A percentile compares a stretch with the other conserved stretches of the same genome.
Conservation (phyloP, 2,329 filamentous ascomycete genomes). For the Colletotrichum euphorbiae region DNA sequence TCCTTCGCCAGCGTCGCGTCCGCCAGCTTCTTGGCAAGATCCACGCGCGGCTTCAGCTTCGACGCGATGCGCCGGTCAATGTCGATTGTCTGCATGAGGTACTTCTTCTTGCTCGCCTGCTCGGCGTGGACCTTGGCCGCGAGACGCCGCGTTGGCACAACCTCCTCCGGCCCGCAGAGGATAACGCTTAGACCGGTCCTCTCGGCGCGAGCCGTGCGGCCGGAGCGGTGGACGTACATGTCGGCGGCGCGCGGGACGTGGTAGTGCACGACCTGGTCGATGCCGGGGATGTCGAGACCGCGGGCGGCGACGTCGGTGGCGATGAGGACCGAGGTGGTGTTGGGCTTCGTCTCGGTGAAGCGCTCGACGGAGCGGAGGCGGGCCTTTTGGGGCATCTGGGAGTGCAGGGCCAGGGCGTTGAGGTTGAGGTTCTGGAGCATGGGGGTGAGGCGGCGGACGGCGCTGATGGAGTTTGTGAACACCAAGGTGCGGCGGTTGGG, state of each 20-base stretch:
- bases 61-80: conserved; percentile 83
- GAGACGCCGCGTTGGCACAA: conserved; percentile 83
- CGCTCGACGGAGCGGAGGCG: conserved; percentile 92
- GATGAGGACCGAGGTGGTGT: conserved; percentile 75
- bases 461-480: conserved; percentile 96
- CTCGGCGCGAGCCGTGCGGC: conserved; percentile 88
- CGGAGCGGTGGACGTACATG: conserved; percentile 94
- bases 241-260: conserved; percentile 93
- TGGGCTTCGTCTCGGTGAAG: conserved; percentile 74
- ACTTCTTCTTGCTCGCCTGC: conserved; percentile 60
- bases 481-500: conserved; percentile 84
- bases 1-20: conserved; percentile 88
- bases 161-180: conserved; percentile 92
- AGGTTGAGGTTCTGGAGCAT: conserved; percentile 86
- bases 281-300: conserved; percentile 90
- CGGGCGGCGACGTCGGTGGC: conserved; percentile 95
- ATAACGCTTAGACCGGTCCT: conserved; percentile 84
- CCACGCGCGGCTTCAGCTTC: conserved; percentile 80
- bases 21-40: conserved; percentile 86
- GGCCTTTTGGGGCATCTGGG: conserved; percentile 95
- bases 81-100: conserved; percentile 83
- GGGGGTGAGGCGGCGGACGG: conserved; percentile 86
- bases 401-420: conserved; percentile 83
- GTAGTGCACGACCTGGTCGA: conserved; percentile 94
- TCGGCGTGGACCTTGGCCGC: conserved; percentile 87